Evolutionary conservation across 768 basidiomycete genomes (phyloP).

Genomic region (Pseudohyphozyma bogoriensis): DNA sequence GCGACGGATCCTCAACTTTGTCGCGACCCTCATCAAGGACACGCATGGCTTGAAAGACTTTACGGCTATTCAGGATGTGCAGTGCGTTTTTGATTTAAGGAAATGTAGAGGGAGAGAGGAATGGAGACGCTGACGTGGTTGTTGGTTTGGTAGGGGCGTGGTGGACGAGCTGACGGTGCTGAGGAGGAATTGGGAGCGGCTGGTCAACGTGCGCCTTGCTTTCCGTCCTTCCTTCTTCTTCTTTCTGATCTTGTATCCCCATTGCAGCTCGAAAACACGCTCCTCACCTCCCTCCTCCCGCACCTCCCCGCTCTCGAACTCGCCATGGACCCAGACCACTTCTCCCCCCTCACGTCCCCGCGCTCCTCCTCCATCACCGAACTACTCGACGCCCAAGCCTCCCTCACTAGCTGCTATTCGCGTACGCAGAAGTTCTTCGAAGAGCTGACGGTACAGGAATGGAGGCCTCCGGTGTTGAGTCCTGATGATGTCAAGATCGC

Average conservation of each 20-base stretch:
- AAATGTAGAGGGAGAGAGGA: no score
- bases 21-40: constrained; percentile 1
- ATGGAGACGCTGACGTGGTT: no score
- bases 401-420: background rate
- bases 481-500: constrained; percentile 2
- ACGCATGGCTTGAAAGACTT: constrained; percentile 4
- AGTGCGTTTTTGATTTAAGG: background rate
- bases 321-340: no score
- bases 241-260: background rate
- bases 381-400: background rate
- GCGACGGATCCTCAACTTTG: constrained; percentile 1
- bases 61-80: background rate
- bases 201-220: background rate
- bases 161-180: background rate
- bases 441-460: background rate
- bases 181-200: background rate
- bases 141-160: no score
- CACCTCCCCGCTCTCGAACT: no score
- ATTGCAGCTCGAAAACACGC: no score
- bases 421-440: background rate
- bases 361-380: background rate
- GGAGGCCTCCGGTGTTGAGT: background rate
- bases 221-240: background rate
- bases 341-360: background rate
- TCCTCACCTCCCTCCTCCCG: no score